phyloP scores from a whole-genome alignment of 2,329 filamentous ascomycete genomes.

The Byssochlamys sp. region DNA sequence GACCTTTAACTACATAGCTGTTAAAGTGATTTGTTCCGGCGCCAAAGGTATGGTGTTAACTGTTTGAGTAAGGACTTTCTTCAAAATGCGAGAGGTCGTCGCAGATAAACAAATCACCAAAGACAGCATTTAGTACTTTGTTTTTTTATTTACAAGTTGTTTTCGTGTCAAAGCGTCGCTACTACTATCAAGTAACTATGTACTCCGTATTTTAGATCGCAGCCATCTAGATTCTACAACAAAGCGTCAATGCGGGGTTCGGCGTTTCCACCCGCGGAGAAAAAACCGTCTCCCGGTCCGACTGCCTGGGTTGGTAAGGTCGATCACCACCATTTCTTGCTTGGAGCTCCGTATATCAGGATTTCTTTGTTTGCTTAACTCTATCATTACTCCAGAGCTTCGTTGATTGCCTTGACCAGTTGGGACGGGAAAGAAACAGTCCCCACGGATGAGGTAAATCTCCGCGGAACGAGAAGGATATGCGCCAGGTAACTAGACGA shows the following conservation, averaged over 20 bases:
- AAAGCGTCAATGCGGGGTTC: neutral
- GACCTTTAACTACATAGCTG: no score
- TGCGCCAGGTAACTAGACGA: no score
- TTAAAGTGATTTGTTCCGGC: no score
- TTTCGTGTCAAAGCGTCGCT: neutral
- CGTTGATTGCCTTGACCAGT: neutral
- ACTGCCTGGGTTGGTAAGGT: neutral
- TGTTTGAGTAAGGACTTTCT: no score
- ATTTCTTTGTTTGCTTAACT: neutral
- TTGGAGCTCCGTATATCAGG: neutral
- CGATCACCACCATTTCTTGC: neutral
- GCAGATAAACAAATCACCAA: no score
- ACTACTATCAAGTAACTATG: neutral
- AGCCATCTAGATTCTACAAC: neutral
- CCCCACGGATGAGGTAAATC: no score
- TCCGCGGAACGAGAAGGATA: no score
- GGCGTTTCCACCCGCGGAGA: neutral
- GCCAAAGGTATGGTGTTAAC: no score
- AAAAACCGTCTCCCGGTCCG: neutral
- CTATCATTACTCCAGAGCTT: neutral
- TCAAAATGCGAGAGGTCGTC: no score
- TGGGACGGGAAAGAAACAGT: no score
- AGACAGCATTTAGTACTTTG: no score
- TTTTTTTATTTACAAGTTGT: no score
- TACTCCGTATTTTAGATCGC: neutral